Percentiles rank a stretch among this genome's conserved stretches.
Conservation (phyloP, 345 rosid genomes). For the Eutrema yunnanense region DNA sequence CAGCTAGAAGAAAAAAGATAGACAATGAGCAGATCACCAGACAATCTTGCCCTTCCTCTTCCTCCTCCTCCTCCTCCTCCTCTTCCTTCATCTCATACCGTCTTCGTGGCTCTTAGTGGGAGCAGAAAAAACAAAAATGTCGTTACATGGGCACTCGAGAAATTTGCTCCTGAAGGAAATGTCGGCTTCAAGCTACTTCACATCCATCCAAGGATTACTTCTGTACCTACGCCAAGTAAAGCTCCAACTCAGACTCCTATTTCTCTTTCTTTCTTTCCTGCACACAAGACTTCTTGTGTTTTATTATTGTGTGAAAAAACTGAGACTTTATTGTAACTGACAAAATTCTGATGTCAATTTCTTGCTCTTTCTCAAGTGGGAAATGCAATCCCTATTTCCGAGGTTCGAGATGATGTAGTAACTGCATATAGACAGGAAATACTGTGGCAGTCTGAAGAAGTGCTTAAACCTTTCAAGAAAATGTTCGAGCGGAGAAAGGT, state of each 20-base stretch:
- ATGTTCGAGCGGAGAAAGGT: slow-evolving; percentile 58
- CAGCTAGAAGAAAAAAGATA: not conserved
- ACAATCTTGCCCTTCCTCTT: slow-evolving; percentile 15
- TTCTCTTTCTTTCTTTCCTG: slow-evolving; percentile 1
- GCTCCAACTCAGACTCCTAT: slow-evolving; percentile 1
- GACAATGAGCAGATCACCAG: slow-evolving; percentile 24
- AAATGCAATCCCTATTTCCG: slow-evolving; percentile 59
- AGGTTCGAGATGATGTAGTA: slow-evolving; percentile 79
- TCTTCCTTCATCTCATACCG: slow-evolving; percentile 20
- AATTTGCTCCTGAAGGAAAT: slow-evolving; percentile 47
- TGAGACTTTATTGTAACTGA: not conserved
- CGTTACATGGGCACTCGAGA: slow-evolving; percentile 49
- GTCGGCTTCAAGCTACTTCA: slow-evolving; percentile 60
- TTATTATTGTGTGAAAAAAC: not conserved
- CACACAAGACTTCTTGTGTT: not conserved
- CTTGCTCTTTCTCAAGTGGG: slow-evolving; percentile 47
- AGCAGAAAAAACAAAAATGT: slow-evolving; percentile 44
- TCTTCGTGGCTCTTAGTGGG: slow-evolving; percentile 66
- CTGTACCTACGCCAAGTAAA: slow-evolving; percentile 91
- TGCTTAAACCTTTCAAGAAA: slow-evolving; percentile 55
- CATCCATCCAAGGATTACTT: slow-evolving; percentile 50
- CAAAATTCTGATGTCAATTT: not conserved
- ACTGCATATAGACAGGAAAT: slow-evolving; percentile 69
- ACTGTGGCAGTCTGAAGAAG: slow-evolving; percentile 55
- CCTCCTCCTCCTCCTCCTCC: slow-evolving; percentile 25